A percentile compares a stretch with the other conserved stretches of the same genome.
Evolutionary conservation across 2,329 filamentous ascomycete genomes (phyloP).

Genomic region (Neopestalotiopsis rosae): DNA sequence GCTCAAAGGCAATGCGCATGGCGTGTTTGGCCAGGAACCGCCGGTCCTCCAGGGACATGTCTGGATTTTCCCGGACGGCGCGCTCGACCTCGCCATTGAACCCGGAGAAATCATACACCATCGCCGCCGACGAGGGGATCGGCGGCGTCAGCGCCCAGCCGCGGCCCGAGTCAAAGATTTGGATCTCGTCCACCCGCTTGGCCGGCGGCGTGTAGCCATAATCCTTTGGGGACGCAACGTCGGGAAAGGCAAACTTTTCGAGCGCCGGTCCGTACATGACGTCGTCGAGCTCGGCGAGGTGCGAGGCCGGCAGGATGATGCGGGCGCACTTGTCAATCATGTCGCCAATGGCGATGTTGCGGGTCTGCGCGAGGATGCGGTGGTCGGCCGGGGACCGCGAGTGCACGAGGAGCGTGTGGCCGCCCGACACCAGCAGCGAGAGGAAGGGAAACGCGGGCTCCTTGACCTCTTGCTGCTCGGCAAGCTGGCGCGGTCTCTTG

Average conservation of each 20-base stretch:
- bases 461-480: not conserved
- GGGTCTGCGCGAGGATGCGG: conserved; percentile 71
- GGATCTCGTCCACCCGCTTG: conserved; percentile 63
- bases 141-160: conserved; percentile 74
- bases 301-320: conserved; percentile 68
- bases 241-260: conserved; percentile 78
- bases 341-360: conserved; percentile 89
- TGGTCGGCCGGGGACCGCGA: conserved; percentile 74
- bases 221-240: conserved; percentile 37
- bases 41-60: conserved; percentile 64
- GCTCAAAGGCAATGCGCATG: conserved; percentile 86
- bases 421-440: conserved; percentile 87
- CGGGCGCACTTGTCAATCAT: conserved; percentile 88
- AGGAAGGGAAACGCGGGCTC: conserved; percentile 79
- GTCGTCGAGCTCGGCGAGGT: conserved; percentile 59
- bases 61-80: conserved; percentile 46
- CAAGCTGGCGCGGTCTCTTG: not conserved
- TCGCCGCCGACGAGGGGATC: conserved; percentile 59
- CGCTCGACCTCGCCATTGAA: conserved; percentile 70
- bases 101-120: conserved; percentile 78
- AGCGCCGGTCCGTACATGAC: conserved; percentile 84
- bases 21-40: conserved; percentile 71
- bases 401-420: conserved; percentile 86
- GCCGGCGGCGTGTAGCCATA: conserved; percentile 63
- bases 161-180: conserved; percentile 42